phyloP scores from a whole-genome alignment of 2,329 filamentous ascomycete species.

The Sporothrix schenckii region DNA sequence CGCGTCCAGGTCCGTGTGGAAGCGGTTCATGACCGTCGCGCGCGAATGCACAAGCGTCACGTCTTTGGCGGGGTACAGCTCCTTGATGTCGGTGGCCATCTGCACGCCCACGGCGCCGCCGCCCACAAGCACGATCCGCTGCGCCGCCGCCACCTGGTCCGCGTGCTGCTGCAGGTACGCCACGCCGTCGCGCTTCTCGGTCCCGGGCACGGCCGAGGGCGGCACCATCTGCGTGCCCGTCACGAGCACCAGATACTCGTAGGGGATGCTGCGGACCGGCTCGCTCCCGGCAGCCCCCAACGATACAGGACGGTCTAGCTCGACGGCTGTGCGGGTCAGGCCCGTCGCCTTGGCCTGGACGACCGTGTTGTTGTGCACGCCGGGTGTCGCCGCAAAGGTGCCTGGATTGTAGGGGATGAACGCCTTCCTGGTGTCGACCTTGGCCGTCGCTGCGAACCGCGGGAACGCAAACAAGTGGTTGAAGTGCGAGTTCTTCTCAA shows the following conservation, averaged over 20 bases:
- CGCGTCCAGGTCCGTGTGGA: conserved; percentile 29
- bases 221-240: conserved; percentile 55
- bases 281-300: background rate
- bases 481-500: conserved; percentile 65
- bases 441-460: conserved; percentile 57
- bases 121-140: conserved; percentile 55
- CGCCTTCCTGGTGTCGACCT: conserved; percentile 57
- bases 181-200: conserved; percentile 50
- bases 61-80: conserved; percentile 57
- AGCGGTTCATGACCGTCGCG: conserved; percentile 45
- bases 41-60: conserved; percentile 63
- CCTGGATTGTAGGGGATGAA: conserved; percentile 59
- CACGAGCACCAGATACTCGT: conserved; percentile 51
- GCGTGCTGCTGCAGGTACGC: conserved; percentile 49
- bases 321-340: conserved; percentile 45
- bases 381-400: conserved; percentile 26
- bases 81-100: conserved; percentile 40
- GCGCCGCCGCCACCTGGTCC: conserved; percentile 48
- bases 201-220: conserved; percentile 53
- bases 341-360: conserved; percentile 42
- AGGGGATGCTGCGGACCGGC: conserved; percentile 31
- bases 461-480: conserved; percentile 65
- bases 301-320: conserved; percentile 39
- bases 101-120: conserved; percentile 57
- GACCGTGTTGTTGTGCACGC: conserved; percentile 44